A percentile compares a stretch with the other conserved stretches of the same genome.
These are phyloP conservation scores for Agrocybe pediades DNA, from an alignment of 768 basidiomycete genomes.

Conservation along the genomic window DNA sequence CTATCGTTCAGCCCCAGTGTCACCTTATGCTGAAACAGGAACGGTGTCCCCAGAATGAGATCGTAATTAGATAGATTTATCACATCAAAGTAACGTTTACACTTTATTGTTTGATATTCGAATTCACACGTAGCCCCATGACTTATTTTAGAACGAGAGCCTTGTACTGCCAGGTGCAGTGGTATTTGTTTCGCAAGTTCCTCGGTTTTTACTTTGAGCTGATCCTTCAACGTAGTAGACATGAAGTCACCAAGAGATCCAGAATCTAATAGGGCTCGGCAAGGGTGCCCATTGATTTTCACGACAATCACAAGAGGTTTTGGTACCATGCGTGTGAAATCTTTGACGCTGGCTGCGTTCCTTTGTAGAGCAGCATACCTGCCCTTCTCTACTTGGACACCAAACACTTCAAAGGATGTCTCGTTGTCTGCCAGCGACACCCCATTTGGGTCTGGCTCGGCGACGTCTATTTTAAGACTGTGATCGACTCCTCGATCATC, in stretches of 20 bases:
- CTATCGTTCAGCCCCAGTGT: constrained; percentile 26
- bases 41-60: constrained; percentile 41
- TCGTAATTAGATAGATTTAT: constrained; percentile 43
- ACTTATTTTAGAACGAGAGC: constrained; percentile 37
- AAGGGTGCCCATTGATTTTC: constrained; percentile 30
- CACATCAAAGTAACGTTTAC: constrained; percentile 32
- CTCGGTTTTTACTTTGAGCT: constrained; percentile 27
- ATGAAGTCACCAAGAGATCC: constrained; percentile 39
- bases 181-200: constrained; percentile 31
- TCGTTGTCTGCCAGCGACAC: too few relatives aligned
- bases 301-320: constrained; percentile 30
- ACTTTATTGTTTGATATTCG: constrained; percentile 36
- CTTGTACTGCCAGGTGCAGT: constrained; percentile 39
- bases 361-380: constrained; percentile 1
- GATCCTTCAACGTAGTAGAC: constrained; percentile 21
- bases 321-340: constrained; percentile 19
- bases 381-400: too few relatives aligned
- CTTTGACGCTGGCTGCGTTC: constrained; percentile 6
- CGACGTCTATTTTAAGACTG: too few relatives aligned
- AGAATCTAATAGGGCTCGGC: constrained; percentile 34
- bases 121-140: constrained; percentile 21
- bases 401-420: too few relatives aligned
- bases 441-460: too few relatives aligned
- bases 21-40: constrained; percentile 32
- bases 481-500: too few relatives aligned